Base-by-base conservation (phyloP, 2,329 filamentous ascomycete species). In the Ascochyta koolunga region DNA sequence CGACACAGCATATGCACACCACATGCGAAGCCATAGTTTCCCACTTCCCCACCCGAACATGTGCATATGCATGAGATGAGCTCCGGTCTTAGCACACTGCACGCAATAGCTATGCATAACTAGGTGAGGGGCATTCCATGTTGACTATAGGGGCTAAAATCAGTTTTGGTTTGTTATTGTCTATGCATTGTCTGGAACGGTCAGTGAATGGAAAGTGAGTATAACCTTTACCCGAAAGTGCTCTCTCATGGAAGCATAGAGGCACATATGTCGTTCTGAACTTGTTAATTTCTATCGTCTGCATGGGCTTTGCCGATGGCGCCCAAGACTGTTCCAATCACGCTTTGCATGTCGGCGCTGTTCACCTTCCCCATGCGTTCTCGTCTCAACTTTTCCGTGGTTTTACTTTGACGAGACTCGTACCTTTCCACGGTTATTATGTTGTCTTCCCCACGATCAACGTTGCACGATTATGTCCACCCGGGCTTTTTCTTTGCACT, bases 41-140 rank as follows among this genome's bases (percentile, higher is more conserved):
- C 44, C 36, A 47, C 44, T 47, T 47, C 44, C 11, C 36, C 44
- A 10, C 35, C 36, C 44, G 25, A 39, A 32, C 25, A 19, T 13
- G 9, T 47, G 21, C 36, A 16, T 47, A 32, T 47, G 36, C 44
- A 24, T 24, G 19, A 16, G 2, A 11, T 10, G 15, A 15, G 35
- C n/a, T n/a, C n/a, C n/a, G n/a, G 27, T 19, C 36, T 33, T 18
- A 32, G 27, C 27, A 31, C 13, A 13, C 11, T 25, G 21, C 37
- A 25, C 21, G 21, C 19, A 6, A 13, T 2, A 25, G n/a, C 21
- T 7, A 16, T 2, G 2, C 5, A 16, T 2, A 5, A 5, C 13
- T 2, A 16, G 22, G 31, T 33, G 31, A n/a, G 29, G 29, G 15
- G 29, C 29, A n/a, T 24, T 7, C 22, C 22, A 24, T 7, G 22